A percentile compares a stretch with the other conserved stretches of the same genome.
These are phyloP conservation scores for Phaeosphaeria sp. DNA, from an alignment of 2,329 filamentous ascomycete species.

Conservation along the genomic window DNA sequence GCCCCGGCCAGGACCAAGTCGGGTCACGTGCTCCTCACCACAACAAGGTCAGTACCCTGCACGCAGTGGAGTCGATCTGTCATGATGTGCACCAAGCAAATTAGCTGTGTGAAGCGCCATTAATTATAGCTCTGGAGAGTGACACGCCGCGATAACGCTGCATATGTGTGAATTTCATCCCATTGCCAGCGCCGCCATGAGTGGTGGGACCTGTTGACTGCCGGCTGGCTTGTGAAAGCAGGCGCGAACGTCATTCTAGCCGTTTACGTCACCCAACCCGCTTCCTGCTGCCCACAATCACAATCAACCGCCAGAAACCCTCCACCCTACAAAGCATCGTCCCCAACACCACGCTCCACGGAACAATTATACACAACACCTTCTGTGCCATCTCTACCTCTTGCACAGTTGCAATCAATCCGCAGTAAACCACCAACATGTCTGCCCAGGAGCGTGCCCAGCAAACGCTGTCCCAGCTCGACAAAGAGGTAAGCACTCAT, in stretches of 20 bases:
- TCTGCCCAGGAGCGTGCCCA: conserved; percentile 79
- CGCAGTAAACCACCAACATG: conserved; percentile 59
- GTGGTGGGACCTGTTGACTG: not conserved
- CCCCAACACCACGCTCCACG: conserved; percentile 13
- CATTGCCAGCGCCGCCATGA: not conserved
- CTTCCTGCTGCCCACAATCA: conserved; percentile 39
- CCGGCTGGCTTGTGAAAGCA: conserved; percentile 40
- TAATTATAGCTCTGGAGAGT: too few relatives aligned
- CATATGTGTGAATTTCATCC: not conserved
- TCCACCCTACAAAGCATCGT: conserved; percentile 24
- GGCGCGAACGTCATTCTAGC: conserved; percentile 39
- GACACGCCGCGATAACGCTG: not conserved
- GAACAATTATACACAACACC: conserved; percentile 3
- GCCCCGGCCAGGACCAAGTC: not conserved
- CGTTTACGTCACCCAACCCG: conserved; percentile 19
- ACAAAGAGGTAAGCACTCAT: conserved; percentile 73
- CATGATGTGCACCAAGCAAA: not conserved
- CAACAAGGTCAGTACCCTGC: not conserved
- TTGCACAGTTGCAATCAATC: conserved; percentile 8
- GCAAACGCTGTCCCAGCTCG: conserved; percentile 78
- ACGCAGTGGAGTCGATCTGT: not conserved
- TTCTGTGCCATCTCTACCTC: conserved; percentile 2
- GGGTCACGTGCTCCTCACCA: not conserved
- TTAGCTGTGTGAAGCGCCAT: not conserved
- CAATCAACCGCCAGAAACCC: conserved; percentile 16